Evolutionary conservation across 2,329 filamentous ascomycete species (phyloP).

Genomic region (Sphaceloma murrayae): DNA sequence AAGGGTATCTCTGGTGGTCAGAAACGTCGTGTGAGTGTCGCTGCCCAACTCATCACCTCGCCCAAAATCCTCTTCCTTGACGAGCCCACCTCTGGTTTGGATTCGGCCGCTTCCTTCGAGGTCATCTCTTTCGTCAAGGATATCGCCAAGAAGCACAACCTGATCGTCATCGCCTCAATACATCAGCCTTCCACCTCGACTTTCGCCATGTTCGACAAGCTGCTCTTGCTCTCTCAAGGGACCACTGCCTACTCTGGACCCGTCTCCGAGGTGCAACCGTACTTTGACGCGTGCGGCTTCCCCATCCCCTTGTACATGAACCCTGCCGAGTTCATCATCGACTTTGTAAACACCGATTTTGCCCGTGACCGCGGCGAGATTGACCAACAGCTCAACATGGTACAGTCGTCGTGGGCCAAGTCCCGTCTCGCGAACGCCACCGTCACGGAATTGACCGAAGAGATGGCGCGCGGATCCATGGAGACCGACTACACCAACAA

Average conservation of each 20-base stretch:
- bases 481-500: slow-evolving; percentile 26
- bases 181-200: slow-evolving; percentile 76
- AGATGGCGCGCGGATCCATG: slow-evolving; percentile 29
- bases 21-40: slow-evolving; percentile 70
- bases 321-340: slow-evolving; percentile 70
- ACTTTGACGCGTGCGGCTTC: slow-evolving; percentile 54
- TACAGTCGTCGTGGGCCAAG: slow-evolving; percentile 47
- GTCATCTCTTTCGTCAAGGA: slow-evolving; percentile 63
- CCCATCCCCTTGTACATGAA: slow-evolving; percentile 62
- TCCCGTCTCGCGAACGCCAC: slow-evolving; percentile 36
- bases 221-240: slow-evolving; percentile 63
- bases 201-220: slow-evolving; percentile 70
- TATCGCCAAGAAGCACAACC: slow-evolving; percentile 56
- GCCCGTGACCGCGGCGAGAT: slow-evolving; percentile 41
- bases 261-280: slow-evolving; percentile 46
- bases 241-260: slow-evolving; percentile 64
- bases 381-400: slow-evolving; percentile 40
- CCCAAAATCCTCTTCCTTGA: slow-evolving; percentile 76
- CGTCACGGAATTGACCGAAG: slow-evolving; percentile 28
- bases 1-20: slow-evolving; percentile 81
- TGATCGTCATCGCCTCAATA: slow-evolving; percentile 73
- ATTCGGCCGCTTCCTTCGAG: slow-evolving; percentile 66
- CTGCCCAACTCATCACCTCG: slow-evolving; percentile 69
- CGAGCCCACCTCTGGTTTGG: slow-evolving; percentile 74
- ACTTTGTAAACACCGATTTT: slow-evolving; percentile 72